Percentiles rank a stretch among this genome's conserved stretches.
Evolutionary conservation across 2,329 filamentous ascomycete genomes (phyloP).

Genomic region (Macrophomina phaseolina): DNA sequence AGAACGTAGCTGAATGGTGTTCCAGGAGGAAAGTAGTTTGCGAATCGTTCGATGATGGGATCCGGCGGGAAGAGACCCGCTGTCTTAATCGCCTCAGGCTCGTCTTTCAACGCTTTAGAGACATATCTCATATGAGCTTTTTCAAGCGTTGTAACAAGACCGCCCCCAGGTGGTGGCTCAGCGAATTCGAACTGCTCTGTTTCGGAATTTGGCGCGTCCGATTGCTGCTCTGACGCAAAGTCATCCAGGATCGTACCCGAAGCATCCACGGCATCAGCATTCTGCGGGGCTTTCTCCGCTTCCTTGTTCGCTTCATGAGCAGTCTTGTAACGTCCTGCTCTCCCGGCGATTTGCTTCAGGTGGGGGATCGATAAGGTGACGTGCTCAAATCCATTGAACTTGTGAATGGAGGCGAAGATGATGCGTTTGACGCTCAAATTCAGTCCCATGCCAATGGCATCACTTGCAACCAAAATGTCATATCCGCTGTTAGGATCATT

Average conservation of each 20-base stretch:
- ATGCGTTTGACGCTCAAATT: slow-evolving; percentile 90
- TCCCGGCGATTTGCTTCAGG: slow-evolving; percentile 92
- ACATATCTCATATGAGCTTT: slow-evolving; percentile 70
- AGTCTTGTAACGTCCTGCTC: slow-evolving; percentile 84
- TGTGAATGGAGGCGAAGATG: slow-evolving; percentile 79
- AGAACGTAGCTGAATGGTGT: slow-evolving; percentile 87
- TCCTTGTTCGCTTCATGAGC: slow-evolving; percentile 61
- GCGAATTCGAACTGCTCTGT: slow-evolving; percentile 8
- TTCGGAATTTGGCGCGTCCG: background rate
- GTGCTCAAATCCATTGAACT: slow-evolving; percentile 68
- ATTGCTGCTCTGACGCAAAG: background rate
- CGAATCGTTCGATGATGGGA: slow-evolving; percentile 74
- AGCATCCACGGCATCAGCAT: background rate
- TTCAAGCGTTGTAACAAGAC: slow-evolving; percentile 81
- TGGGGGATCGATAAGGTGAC: slow-evolving; percentile 72
- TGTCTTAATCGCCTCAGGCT: slow-evolving; percentile 69
- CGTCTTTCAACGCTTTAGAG: slow-evolving; percentile 64
- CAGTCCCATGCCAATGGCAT: slow-evolving; percentile 96
- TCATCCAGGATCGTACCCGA: background rate
- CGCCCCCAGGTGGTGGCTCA: slow-evolving; percentile 62
- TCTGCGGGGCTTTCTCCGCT: slow-evolving; percentile 1
- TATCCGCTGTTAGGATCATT: slow-evolving; percentile 96
- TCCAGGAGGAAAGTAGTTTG: slow-evolving; percentile 77
- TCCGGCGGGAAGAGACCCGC: slow-evolving; percentile 79
- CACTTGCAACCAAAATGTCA: slow-evolving; percentile 90